Base-by-base conservation (phyloP, 1,284 basidiomycete species). In the Tylopilus orsonianus region DNA sequence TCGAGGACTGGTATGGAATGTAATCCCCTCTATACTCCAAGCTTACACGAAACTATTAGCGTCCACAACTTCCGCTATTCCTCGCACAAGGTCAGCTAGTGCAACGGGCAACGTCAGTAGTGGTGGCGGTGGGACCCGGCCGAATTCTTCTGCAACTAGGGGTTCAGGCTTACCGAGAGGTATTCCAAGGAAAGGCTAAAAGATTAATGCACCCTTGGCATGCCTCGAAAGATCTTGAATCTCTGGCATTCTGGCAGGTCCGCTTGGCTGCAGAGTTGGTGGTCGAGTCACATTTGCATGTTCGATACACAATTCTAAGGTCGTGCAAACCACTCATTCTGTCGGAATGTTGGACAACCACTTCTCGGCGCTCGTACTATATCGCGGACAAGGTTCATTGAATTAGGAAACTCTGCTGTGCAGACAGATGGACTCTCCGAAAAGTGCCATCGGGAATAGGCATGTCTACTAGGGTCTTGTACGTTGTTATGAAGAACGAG, bases 31-130 rank as follows among this genome's bases (percentile, higher is more conserved):
- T 19, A n/a, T 47, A n/a, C 32, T 34, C 6, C 5, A 16, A 14
- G 22, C 32, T 63, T 16, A 63, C 32, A 36, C 20, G 23, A 18
- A 19, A 41, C 18, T 13, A 3, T 35, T 22, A 68, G 66, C 41
- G 27, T 27, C 53, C 13, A 49, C 49, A 13, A 52, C 61, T 12
- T 64, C 64, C 16, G 10, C 49, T 5, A 41, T 55, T 37, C 42
- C 56, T 37, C 67, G 64, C 19, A 50, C 52, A 19, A 60, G 64
- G 45, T 60, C 66, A 8, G 46, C 55, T 7, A 69, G 65, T 38
- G 63, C 65, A 32, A 48, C 62, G 14, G 67, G 60, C 13, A 66
- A 48, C 35, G 41, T 62, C n/a, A 24, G 48, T 24, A 29, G 48
- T 19, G 30, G 43, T 29, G 45, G 48, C 16, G 48, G 62, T 34